Percentiles rank a stretch among this genome's conserved stretches.
Evolutionary conservation across 2,329 filamentous ascomycete species (phyloP).

Genomic region (Rutstroemia sp.): DNA sequence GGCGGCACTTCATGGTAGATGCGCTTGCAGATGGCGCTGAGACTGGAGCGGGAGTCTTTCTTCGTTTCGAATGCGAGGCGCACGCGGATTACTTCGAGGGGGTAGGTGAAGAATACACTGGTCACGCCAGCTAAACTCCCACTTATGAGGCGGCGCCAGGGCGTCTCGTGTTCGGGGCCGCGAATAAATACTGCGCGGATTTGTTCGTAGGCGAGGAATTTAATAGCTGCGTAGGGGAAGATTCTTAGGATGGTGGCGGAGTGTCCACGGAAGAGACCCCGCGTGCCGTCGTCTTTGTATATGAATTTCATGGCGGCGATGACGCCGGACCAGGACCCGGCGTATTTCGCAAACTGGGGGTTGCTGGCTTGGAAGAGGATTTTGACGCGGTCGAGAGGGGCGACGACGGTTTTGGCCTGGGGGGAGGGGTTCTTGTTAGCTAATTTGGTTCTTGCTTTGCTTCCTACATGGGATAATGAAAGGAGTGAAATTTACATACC

Average conservation of each 20-base stretch:
- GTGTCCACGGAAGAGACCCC: constrained; percentile 85
- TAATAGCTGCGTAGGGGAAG: constrained; percentile 96
- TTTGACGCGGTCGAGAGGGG: constrained; percentile 93
- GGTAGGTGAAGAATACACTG: constrained; percentile 94
- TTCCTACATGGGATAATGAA: background rate
- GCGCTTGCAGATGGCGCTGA: constrained; percentile 61
- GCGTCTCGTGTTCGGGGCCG: constrained; percentile 66
- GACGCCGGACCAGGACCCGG: constrained; percentile 80
- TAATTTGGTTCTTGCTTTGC: background rate
- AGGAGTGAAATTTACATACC: constrained; percentile 41
- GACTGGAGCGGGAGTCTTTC: constrained; percentile 53
- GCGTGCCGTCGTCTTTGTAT: constrained; percentile 62
- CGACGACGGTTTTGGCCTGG: constrained; percentile 91
- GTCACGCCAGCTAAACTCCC: constrained; percentile 76
- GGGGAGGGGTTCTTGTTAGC: background rate
- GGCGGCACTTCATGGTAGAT: constrained; percentile 73
- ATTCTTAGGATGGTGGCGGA: constrained; percentile 90
- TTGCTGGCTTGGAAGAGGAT: constrained; percentile 97
- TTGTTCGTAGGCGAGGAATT: constrained; percentile 97
- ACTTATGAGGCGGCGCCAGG: constrained; percentile 64
- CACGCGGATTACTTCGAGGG: constrained; percentile 85
- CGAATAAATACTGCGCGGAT: constrained; percentile 75
- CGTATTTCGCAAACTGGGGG: constrained; percentile 88
- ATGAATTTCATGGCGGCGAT: constrained; percentile 79
- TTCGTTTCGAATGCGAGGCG: constrained; percentile 93